Conservation (phyloP, 2,329 filamentous ascomycete species). For the Fusarium agapanthi region DNA sequence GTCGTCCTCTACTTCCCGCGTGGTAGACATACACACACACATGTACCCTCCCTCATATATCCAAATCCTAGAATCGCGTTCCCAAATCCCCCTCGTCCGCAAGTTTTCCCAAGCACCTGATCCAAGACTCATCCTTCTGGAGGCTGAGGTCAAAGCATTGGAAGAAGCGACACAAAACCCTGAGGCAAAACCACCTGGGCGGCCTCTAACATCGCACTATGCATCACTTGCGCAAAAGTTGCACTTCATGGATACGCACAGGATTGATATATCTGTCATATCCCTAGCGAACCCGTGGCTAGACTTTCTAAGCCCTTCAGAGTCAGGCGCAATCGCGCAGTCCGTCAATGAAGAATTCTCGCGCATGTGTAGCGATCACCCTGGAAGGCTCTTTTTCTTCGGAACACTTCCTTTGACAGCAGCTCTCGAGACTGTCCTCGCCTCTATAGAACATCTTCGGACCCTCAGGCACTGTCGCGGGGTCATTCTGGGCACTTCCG, state of each 20-base stretch:
- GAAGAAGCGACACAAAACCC: constrained; percentile 63
- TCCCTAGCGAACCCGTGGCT: constrained; percentile 95
- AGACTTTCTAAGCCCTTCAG: constrained; percentile 74
- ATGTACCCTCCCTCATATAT: constrained; percentile 74
- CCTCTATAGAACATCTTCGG: constrained; percentile 70
- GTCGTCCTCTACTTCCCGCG: constrained; percentile 47
- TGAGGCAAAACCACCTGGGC: constrained; percentile 70
- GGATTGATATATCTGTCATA: constrained; percentile 83
- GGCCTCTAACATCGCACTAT: constrained; percentile 85
- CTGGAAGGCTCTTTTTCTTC: constrained; percentile 81
- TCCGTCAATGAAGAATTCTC: constrained; percentile 83
- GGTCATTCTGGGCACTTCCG: constrained; percentile 88
- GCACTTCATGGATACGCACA: constrained; percentile 86
- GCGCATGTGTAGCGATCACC: constrained; percentile 70
- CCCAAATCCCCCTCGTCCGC: constrained; percentile 75
- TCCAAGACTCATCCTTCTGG: constrained; percentile 73
- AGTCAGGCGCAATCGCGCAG: constrained; percentile 69
- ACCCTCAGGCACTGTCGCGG: constrained; percentile 76
- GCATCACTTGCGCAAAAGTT: constrained; percentile 82
- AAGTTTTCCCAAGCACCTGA: constrained; percentile 65
- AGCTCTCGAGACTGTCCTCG: constrained; percentile 66
- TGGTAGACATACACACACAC: constrained; percentile 75
- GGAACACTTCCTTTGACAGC: constrained; percentile 82
- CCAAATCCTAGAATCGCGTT: constrained; percentile 65
- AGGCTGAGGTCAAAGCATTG: constrained; percentile 56